Conservation (phyloP, 2,329 filamentous ascomycete genomes). For the Hymenoscyphus linearis region DNA sequence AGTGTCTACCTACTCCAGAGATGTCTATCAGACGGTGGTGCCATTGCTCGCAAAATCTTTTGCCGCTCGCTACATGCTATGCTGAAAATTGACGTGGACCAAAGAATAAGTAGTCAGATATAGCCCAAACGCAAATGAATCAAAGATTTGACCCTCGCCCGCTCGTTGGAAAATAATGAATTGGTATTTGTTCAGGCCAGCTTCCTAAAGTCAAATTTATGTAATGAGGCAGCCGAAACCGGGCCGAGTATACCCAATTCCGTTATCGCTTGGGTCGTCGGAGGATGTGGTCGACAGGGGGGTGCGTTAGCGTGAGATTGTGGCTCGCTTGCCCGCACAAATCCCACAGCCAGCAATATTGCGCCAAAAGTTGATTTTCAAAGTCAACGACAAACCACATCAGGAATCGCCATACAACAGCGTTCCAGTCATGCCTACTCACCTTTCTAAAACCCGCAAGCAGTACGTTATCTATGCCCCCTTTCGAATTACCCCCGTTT, state of each 20-base stretch:
- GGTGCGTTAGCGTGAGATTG: background rate
- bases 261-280: background rate
- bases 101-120: no score
- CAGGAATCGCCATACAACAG: background rate
- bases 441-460: conserved; percentile 72
- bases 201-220: no score
- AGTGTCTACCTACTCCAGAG: no score
- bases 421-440: conserved; percentile 56
- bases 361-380: background rate
- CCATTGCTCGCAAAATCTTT: no score
- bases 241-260: background rate
- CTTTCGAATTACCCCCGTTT: conserved; percentile 1
- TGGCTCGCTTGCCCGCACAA: background rate
- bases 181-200: no score
- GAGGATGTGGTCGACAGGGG: background rate
- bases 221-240: no score
- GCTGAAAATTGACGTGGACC: no score
- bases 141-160: no score
- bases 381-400: background rate
- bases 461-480: conserved; percentile 49
- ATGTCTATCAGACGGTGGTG: no score
- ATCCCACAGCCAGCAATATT: background rate
- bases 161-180: no score
- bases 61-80: no score
- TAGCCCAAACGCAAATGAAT: no score